These are phyloP conservation scores for Monascus ruber DNA, from an alignment of 2,329 filamentous ascomycete species.

Conservation along the genomic window DNA sequence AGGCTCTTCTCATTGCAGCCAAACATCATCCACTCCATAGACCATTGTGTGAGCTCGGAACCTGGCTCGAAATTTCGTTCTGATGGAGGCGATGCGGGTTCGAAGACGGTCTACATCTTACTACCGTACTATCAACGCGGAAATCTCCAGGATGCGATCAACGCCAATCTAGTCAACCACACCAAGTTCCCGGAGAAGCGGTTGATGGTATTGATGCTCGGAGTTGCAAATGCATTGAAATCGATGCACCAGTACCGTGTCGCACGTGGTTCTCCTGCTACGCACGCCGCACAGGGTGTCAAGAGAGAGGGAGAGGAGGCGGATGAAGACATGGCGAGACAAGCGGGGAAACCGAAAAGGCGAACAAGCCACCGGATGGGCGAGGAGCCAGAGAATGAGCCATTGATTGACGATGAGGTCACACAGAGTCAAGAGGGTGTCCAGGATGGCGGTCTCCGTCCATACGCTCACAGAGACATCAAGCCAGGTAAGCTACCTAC, in stretches of 20 bases:
- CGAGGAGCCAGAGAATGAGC: slow-evolving; percentile 66
- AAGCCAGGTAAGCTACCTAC: slow-evolving; percentile 63
- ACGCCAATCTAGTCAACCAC: slow-evolving; percentile 95
- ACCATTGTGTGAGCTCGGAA: slow-evolving; percentile 72
- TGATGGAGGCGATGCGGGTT: slow-evolving; percentile 48
- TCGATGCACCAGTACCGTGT: slow-evolving; percentile 85
- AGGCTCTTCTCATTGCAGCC: slow-evolving; percentile 71
- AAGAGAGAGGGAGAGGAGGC: slow-evolving; percentile 45
- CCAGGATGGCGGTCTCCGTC: slow-evolving; percentile 56
- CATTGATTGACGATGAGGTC: slow-evolving; percentile 71
- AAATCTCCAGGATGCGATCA: slow-evolving; percentile 96
- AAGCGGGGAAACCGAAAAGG: slow-evolving; percentile 26
- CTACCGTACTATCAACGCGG: slow-evolving; percentile 91
- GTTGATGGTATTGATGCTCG: slow-evolving; percentile 81
- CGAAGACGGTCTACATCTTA: slow-evolving; percentile 93
- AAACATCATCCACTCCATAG: slow-evolving; percentile 77
- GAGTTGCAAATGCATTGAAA: slow-evolving; percentile 77
- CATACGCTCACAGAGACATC: slow-evolving; percentile 92
- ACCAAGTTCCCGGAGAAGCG: slow-evolving; percentile 76
- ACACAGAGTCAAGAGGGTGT: slow-evolving; percentile 56
- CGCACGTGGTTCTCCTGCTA: slow-evolving; percentile 42
- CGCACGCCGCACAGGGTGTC: slow-evolving; percentile 44
- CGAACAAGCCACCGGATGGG: slow-evolving; percentile 38
- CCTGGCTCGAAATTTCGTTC: slow-evolving; percentile 43
- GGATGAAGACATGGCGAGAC: slow-evolving; percentile 34